These are phyloP conservation scores for Theobroma grandiflorum DNA, from an alignment of 441 rosid species.

Conservation along the genomic window DNA sequence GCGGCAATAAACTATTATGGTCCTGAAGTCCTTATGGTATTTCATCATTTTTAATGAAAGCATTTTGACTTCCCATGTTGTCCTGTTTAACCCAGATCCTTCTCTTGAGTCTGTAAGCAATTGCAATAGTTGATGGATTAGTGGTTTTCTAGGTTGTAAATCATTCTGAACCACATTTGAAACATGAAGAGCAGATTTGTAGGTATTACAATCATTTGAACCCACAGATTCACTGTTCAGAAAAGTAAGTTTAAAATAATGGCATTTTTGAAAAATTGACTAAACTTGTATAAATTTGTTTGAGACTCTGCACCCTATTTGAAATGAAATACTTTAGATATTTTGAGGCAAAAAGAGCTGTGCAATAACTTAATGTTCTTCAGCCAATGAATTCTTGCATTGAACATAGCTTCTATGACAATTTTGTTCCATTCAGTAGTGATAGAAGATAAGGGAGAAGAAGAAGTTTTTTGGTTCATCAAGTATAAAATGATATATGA, in stretches of 20 bases:
- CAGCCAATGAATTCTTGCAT: neutral
- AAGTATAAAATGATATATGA: constrained; percentile 8
- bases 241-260: neutral
- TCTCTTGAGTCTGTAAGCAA: too few species aligned
- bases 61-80: too few species aligned
- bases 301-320: constrained; percentile 3
- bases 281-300: neutral
- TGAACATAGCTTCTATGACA: neutral
- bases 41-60: too few species aligned
- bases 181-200: neutral
- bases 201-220: neutral
- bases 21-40: too few species aligned
- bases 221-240: neutral
- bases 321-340: neutral
- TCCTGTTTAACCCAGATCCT: too few species aligned
- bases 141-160: neutral
- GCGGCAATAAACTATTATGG: too few species aligned
- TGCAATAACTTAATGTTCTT: constrained; percentile 13
- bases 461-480: neutral
- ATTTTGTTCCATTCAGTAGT: neutral
- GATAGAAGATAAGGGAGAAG: neutral
- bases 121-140: too few species aligned
- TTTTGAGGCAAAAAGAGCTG: neutral
- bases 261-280: neutral
- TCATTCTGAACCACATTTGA: neutral